Conservation (phyloP, 2,329 filamentous ascomycete species). For the Paecilomyces niveus region DNA sequence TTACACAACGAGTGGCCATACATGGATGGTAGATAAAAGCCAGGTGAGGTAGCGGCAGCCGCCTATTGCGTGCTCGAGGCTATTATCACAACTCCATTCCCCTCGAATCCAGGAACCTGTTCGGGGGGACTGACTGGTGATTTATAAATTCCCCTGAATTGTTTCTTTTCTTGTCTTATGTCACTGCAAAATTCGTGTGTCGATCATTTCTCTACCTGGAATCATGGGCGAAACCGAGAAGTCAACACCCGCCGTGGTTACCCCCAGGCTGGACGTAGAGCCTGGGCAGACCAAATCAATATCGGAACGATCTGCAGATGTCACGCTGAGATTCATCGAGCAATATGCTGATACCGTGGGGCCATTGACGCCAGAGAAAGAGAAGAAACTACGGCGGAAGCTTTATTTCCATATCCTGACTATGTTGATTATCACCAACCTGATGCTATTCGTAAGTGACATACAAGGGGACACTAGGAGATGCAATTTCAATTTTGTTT, state of each 20-base stretch:
- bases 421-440: conserved; percentile 26
- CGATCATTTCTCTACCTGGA: neutral
- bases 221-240: neutral
- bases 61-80: neutral
- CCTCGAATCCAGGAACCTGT: neutral
- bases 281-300: neutral
- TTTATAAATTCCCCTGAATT: neutral
- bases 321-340: conserved; percentile 30
- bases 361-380: conserved; percentile 24
- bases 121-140: neutral
- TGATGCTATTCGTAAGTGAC: conserved; percentile 32
- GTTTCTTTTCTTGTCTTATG: neutral
- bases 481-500: neutral
- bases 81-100: neutral
- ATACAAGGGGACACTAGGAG: neutral
- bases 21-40: neutral
- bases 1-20: neutral
- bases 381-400: conserved; percentile 25
- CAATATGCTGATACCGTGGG: conserved; percentile 24
- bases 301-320: conserved; percentile 23
- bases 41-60: neutral
- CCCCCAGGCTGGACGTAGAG: neutral
- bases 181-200: neutral
- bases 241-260: neutral
- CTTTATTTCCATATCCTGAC: conserved; percentile 26